These are phyloP conservation scores for Globisporangium emineosum DNA, from an alignment of 352 stramenopile species.

Conservation along the genomic window DNA sequence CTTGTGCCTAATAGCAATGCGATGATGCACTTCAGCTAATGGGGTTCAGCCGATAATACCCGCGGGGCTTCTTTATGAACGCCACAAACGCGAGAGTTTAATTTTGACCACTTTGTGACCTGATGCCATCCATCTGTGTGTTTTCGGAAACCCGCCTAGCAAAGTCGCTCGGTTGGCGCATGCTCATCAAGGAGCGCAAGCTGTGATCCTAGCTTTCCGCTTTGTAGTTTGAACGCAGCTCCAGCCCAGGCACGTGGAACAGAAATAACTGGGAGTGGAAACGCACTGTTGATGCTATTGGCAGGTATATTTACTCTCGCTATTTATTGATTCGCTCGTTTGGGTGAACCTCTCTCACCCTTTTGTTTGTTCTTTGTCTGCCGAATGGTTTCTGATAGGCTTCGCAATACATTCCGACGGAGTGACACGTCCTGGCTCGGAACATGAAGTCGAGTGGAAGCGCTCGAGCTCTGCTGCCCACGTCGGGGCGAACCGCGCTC, in stretches of 20 bases:
- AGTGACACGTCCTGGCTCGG: neutral
- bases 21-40: neutral
- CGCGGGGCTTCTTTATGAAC: neutral
- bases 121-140: neutral
- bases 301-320: constrained; percentile 2
- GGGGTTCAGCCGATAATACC: neutral
- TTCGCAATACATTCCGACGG: neutral
- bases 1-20: neutral
- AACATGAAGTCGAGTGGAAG: constrained; percentile 29
- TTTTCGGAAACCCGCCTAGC: neutral
- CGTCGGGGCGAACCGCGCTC: constrained; percentile 11
- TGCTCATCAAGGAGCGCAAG: neutral
- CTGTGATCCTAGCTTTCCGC: neutral
- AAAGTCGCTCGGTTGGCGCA: neutral
- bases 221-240: too few relatives aligned
- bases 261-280: neutral
- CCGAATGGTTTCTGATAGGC: neutral
- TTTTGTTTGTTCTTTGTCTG: neutral
- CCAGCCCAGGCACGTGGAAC: too few relatives aligned
- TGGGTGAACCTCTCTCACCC: neutral
- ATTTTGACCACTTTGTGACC: constrained; percentile 4
- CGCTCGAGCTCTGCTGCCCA: constrained; percentile 22
- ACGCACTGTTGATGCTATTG: neutral
- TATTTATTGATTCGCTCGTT: neutral
- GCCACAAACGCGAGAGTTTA: constrained; percentile 7